Conservation (phyloP, 192 early-diverging fungal species). For the Gaertneriomyces semiglobifer region DNA sequence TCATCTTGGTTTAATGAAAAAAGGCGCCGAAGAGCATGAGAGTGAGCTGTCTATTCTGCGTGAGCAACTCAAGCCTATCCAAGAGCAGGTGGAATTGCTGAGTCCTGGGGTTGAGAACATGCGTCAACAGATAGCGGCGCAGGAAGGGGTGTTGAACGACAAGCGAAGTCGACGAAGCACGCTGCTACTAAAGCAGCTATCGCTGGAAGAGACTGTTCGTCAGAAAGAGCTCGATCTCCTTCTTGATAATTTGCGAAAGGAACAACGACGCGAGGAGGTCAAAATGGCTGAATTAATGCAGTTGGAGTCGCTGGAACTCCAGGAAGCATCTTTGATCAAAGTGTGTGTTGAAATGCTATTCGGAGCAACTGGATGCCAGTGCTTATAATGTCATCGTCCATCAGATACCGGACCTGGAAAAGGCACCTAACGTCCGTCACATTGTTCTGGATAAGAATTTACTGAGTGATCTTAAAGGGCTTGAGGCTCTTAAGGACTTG, state of each 20-base stretch:
- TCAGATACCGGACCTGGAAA: conserved; percentile 25
- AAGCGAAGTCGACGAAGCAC: conserved; percentile 12
- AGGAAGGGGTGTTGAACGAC: conserved; percentile 11
- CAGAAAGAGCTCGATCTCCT: conserved; percentile 19
- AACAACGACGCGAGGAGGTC: neutral
- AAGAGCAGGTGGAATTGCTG: neutral
- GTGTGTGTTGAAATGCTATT: neutral
- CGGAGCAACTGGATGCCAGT: too few relatives aligned
- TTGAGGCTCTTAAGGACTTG: conserved; percentile 25
- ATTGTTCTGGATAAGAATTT: conserved; percentile 26
- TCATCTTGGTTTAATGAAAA: neutral
- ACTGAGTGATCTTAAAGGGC: conserved; percentile 10
- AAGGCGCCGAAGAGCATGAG: neutral
- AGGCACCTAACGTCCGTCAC: conserved; percentile 19
- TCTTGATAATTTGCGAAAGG: conserved; percentile 4
- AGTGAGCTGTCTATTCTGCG: neutral
- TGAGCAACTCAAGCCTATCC: neutral
- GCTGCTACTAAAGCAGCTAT: conserved; percentile 5
- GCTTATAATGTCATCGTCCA: neutral
- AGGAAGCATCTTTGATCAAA: conserved; percentile 1
- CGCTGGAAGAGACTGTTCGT: conserved; percentile 15
- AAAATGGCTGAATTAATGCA: neutral
- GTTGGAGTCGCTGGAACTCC: conserved; percentile 14
- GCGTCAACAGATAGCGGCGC: neutral
- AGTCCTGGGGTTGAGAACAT: conserved; percentile 1